These are phyloP conservation scores for Ormosia semicastrata DNA, from an alignment of 306 rosid genomes.

Conservation along the genomic window DNA sequence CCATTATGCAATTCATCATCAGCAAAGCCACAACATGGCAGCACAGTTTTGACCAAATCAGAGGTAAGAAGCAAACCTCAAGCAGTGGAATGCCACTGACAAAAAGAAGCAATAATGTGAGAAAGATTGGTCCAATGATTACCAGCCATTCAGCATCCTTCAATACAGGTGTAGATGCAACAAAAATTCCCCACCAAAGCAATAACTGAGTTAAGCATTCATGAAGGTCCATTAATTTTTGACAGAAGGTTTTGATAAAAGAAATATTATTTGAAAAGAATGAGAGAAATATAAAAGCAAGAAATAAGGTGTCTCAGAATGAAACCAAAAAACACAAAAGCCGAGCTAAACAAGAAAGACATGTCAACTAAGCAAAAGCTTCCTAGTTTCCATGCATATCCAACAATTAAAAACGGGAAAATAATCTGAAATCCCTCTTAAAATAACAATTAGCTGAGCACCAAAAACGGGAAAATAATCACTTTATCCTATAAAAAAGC, in stretches of 20 bases:
- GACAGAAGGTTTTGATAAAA: not conserved
- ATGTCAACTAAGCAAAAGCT: not conserved
- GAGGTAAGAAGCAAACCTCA: constrained; percentile 69
- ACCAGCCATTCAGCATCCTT: constrained; percentile 90
- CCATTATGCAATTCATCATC: constrained; percentile 27
- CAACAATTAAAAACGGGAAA: not conserved
- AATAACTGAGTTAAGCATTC: constrained; percentile 57
- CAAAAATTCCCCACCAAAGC: constrained; percentile 98
- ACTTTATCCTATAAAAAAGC: constrained; percentile 1
- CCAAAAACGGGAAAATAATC: not conserved
- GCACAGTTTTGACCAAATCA: constrained; percentile 4
- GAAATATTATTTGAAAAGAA: not conserved
- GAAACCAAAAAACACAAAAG: not conserved
- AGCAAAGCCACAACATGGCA: constrained; percentile 12
- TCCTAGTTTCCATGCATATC: not conserved
- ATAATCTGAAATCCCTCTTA: not conserved
- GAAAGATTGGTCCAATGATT: constrained; percentile 77
- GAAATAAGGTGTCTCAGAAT: not conserved
- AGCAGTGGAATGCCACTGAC: constrained; percentile 92
- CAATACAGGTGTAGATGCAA: constrained; percentile 77
- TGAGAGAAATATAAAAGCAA: not conserved
- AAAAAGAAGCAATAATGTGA: constrained; percentile 88
- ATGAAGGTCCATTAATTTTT: constrained; percentile 18
- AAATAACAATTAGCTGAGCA: not conserved
- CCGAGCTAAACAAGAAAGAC: not conserved